phyloP scores from a whole-genome alignment of 1,284 basidiomycete genomes.

The Ceratobasidium sp. region DNA sequence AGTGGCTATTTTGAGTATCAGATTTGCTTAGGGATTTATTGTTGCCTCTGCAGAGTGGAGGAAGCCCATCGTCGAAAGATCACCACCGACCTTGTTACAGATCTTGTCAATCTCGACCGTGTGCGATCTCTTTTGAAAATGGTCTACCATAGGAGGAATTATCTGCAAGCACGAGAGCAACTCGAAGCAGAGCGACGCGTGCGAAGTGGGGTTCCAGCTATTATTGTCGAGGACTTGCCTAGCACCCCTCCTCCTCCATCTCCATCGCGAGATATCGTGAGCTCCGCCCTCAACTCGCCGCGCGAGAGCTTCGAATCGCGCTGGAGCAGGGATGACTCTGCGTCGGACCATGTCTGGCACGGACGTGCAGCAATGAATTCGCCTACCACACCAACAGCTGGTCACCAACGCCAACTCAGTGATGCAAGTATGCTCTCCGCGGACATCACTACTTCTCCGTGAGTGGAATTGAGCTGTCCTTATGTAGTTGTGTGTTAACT shows the following conservation, averaged over 20 bases:
- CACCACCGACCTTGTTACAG: slow-evolving; percentile 80
- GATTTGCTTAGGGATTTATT: slow-evolving; percentile 38
- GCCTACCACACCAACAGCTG: background rate
- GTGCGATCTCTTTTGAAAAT: slow-evolving; percentile 82
- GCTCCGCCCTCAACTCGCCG: slow-evolving; percentile 29
- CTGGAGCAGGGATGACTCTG: slow-evolving; percentile 20
- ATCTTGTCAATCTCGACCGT: slow-evolving; percentile 84
- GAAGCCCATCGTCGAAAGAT: slow-evolving; percentile 81
- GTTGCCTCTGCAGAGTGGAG: slow-evolving; percentile 68
- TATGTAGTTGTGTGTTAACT: background rate
- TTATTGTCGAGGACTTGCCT: slow-evolving; percentile 53
- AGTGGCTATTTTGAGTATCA: slow-evolving; percentile 51
- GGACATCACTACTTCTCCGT: slow-evolving; percentile 26
- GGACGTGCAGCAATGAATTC: slow-evolving; percentile 3
- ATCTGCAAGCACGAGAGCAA: slow-evolving; percentile 62
- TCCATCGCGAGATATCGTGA: slow-evolving; percentile 42
- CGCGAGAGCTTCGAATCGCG: slow-evolving; percentile 36
- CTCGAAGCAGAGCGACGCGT: slow-evolving; percentile 56
- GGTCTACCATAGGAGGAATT: slow-evolving; percentile 77
- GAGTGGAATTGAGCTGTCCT: background rate
- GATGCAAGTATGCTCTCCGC: slow-evolving; percentile 31
- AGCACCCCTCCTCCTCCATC: slow-evolving; percentile 49
- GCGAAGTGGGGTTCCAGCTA: slow-evolving; percentile 52
- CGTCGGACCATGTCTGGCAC: slow-evolving; percentile 10
- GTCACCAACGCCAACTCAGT: slow-evolving; percentile 27